Percentiles rank a stretch among this genome's conserved stretches.
Conservation (phyloP, 768 basidiomycete species). For the Suillus cothurnatus region DNA sequence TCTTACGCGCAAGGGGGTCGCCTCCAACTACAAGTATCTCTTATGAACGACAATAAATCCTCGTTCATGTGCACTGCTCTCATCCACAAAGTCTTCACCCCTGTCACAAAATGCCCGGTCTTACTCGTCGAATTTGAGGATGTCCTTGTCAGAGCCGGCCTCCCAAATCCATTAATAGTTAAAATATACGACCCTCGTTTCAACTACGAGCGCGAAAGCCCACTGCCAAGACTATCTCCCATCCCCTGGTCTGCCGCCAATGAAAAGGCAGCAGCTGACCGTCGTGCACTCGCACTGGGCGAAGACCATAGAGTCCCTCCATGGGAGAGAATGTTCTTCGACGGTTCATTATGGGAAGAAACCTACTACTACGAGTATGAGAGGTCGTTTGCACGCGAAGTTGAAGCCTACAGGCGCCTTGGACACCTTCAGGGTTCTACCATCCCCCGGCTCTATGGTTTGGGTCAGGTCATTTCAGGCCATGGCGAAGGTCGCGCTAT, state of each 20-base stretch:
- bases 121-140: conserved; percentile 6
- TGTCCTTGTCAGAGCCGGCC: background rate
- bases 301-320: background rate
- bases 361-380: background rate
- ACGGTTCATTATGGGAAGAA: background rate
- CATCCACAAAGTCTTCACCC: background rate
- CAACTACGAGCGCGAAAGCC: background rate
- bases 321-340: background rate
- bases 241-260: background rate
- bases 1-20: background rate
- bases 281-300: background rate
- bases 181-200: conserved; percentile 4
- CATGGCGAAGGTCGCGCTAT: background rate
- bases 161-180: background rate
- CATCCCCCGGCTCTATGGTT: conserved; percentile 6
- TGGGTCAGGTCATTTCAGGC: background rate
- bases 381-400: background rate
- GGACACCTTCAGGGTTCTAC: background rate
- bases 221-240: background rate
- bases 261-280: background rate
- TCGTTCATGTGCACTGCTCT: background rate
- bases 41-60: background rate
- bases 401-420: background rate
- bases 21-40: background rate
- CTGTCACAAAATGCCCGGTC: conserved; percentile 7